Conservation (phyloP, 148 eudicot genomes). For the Heliosperma pusillum region DNA sequence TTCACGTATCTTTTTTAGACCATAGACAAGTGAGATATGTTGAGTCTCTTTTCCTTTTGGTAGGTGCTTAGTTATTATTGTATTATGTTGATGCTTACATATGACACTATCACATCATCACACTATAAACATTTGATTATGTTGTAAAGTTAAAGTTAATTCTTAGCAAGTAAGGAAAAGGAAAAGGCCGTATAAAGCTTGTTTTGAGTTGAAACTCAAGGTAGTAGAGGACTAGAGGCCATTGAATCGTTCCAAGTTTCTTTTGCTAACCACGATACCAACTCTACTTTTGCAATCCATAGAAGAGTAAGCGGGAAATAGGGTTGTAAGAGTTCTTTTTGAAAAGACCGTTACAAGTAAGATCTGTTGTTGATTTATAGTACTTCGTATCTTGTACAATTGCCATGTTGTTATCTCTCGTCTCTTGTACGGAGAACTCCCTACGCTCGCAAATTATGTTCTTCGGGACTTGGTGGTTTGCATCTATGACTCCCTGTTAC, state of each 20-base stretch:
- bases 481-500: too few relatives aligned
- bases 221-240: background rate
- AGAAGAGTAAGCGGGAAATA: too few relatives aligned
- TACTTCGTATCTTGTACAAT: too few relatives aligned
- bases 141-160: background rate
- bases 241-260: background rate
- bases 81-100: background rate
- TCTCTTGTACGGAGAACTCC: too few relatives aligned
- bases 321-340: too few relatives aligned
- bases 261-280: background rate
- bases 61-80: background rate
- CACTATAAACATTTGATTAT: background rate
- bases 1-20: background rate
- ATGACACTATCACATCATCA: too few relatives aligned
- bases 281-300: background rate
- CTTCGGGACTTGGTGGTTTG: too few relatives aligned
- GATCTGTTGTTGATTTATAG: too few relatives aligned
- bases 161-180: conserved; percentile 16
- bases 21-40: background rate
- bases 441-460: too few relatives aligned
- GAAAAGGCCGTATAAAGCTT: background rate
- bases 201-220: background rate
- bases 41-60: background rate
- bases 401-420: too few relatives aligned
- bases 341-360: too few relatives aligned